Conservation (phyloP, 139 green algal genomes). For the Yamagishiella unicocca region DNA sequence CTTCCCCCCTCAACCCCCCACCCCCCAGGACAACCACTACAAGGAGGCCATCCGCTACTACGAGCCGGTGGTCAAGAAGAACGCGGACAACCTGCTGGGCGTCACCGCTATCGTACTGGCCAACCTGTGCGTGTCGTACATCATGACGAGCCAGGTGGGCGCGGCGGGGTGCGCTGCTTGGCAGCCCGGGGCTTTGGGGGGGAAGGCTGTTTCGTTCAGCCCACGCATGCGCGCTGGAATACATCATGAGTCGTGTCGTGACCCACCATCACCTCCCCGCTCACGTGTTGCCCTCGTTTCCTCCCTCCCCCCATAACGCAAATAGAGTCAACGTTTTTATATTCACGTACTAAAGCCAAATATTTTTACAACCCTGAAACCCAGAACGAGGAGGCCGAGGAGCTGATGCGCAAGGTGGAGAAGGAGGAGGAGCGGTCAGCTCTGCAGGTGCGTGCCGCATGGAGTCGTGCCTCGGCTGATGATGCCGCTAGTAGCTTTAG, state of each 20-base stretch:
- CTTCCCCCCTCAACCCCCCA: neutral
- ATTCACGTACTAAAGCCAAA: neutral
- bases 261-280: too few species aligned
- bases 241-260: too few species aligned
- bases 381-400: slow-evolving; percentile 91
- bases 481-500: too few species aligned
- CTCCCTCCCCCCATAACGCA: too few species aligned
- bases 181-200: neutral
- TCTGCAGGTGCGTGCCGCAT: slow-evolving; percentile 17
- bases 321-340: too few species aligned
- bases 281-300: too few species aligned
- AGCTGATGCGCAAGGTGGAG: slow-evolving; percentile 91
- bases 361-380: neutral
- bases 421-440: slow-evolving; percentile 77
- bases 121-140: slow-evolving; percentile 94
- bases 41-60: slow-evolving; percentile 88
- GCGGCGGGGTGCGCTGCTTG: neutral
- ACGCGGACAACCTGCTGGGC: slow-evolving; percentile 71
- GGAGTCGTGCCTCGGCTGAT: neutral
- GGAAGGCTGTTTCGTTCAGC: neutral
- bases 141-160: slow-evolving; percentile 86
- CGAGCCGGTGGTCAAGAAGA: slow-evolving; percentile 78
- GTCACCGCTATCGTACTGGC: slow-evolving; percentile 90
- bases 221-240: too few species aligned
- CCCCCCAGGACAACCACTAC: slow-evolving; percentile 76